Percentiles rank a stretch among this genome's conserved stretches.
Conservation (phyloP, 2,329 filamentous ascomycete species). For the Beauveria varroae region DNA sequence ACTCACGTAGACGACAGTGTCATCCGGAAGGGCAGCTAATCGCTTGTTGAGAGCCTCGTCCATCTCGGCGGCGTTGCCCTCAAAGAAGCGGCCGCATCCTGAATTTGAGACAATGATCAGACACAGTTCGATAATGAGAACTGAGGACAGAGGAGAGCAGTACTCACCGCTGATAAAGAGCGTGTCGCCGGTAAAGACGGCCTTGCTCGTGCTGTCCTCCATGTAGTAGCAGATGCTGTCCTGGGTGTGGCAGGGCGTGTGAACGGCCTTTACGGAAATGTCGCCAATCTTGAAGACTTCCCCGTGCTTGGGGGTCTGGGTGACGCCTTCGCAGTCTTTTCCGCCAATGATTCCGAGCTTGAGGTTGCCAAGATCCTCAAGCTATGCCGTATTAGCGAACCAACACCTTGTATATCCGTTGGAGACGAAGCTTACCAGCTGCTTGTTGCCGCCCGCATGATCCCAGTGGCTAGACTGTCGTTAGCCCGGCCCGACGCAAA, state of each 20-base stretch:
- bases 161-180: conserved; percentile 78
- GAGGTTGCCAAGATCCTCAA: conserved; percentile 43
- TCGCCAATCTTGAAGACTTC: conserved; percentile 75
- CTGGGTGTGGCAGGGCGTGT: conserved; percentile 96
- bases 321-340: conserved; percentile 75
- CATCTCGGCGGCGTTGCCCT: conserved; percentile 86
- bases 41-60: conserved; percentile 84
- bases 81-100: conserved; percentile 95
- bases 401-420: not conserved
- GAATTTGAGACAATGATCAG: not conserved
- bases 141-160: not conserved
- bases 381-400: conserved; percentile 17
- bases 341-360: conserved; percentile 77
- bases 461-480: conserved; percentile 69
- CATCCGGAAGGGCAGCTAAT: conserved; percentile 72
- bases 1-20: conserved; percentile 83
- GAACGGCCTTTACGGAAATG: conserved; percentile 77
- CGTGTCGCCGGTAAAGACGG: conserved; percentile 93
- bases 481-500: not conserved
- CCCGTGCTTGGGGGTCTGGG: conserved; percentile 65
- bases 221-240: conserved; percentile 96
- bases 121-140: not conserved
- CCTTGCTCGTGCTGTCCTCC: conserved; percentile 68
- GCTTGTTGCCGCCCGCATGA: conserved; percentile 84
- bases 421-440: conserved; percentile 51